Conservation (phyloP, 1,284 basidiomycete species). For the Schizopora paradoxa region DNA sequence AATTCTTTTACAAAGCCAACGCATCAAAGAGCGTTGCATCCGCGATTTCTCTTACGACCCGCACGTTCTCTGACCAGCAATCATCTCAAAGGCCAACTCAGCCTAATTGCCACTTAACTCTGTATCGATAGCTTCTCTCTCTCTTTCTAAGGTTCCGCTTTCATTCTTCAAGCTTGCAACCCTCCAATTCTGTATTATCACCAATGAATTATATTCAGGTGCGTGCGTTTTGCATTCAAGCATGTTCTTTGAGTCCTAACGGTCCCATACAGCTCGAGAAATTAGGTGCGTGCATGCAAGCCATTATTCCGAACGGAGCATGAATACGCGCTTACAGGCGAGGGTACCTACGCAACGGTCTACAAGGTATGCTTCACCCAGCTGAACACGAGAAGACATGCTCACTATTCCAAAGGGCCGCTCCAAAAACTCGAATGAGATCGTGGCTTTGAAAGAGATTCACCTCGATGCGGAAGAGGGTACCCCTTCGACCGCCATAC, state of each 20-base stretch:
- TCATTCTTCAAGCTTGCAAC: conserved; percentile 9
- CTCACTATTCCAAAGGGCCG: conserved; percentile 77
- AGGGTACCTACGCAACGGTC: conserved; percentile 86
- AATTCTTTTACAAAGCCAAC: too few species aligned
- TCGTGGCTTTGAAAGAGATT: conserved; percentile 90
- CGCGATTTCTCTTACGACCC: neutral
- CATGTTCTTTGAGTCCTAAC: neutral
- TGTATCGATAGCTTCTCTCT: neutral
- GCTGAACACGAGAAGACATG: conserved; percentile 14
- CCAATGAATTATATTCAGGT: conserved; percentile 69
- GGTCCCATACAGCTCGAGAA: conserved; percentile 65
- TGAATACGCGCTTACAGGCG: conserved; percentile 40
- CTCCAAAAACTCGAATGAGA: conserved; percentile 82
- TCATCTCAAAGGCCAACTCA: neutral
- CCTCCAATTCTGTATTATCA: conserved; percentile 15
- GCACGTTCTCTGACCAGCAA: neutral
- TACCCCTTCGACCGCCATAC: conserved; percentile 91
- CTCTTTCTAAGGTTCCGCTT: too few species aligned
- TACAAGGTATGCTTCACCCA: conserved; percentile 61
- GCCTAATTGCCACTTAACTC: neutral
- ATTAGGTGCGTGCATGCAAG: conserved; percentile 45
- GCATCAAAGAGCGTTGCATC: too few species aligned
- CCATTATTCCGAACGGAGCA: neutral
- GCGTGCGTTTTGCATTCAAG: conserved; percentile 17
- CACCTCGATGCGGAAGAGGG: conserved; percentile 95